Evolutionary conservation across 1,284 basidiomycete species (phyloP), one percentile per base, ranked within the genome.

Genomic region (Ustilago lituana): DNA sequence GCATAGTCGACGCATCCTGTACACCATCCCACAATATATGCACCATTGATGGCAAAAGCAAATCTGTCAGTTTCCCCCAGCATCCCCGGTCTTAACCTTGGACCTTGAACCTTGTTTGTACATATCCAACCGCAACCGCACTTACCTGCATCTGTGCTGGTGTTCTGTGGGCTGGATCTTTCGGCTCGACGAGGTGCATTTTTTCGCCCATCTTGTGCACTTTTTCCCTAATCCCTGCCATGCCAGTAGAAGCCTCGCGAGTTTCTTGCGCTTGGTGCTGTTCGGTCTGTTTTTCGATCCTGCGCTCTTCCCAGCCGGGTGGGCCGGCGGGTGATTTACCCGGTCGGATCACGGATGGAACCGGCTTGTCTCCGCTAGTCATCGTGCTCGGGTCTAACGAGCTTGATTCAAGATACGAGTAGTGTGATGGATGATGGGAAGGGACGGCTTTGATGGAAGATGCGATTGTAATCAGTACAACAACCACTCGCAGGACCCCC

Each of bases 1-100:
- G 70, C 70, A 73, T 73, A 10, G 70, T 73, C 1, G 70, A 73
- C 35, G 70, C 70, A 50, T 73, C 58, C 70, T 72, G 22, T n/a
- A 15, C 33, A 32, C 33, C 17, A 0, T 14, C 17, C 14, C 10
- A 1, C 15, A 36, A 47, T 5, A 5, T 6, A 23, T 41, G 20
- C 10, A 1, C 15, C 27, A 47, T 5, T 2, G 8, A 23, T 41
- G 20, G 4, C 11, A 26, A 38, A 26, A 31, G 2, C 27, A 29
- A 11, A 36, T n/a, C 8, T 19, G 22, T 19, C 32, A 29, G 17
- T 20, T 3, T 22, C 19, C n/a, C n/a, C n/a, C n/a, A n/a, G n/a
- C n/a, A n/a, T n/a, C n/a, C n/a, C n/a, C n/a, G n/a, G n/a, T n/a
- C n/a, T n/a, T n/a, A n/a, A n/a, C n/a, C n/a, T n/a, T n/a, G n/a